Base-by-base conservation (phyloP, 768 basidiomycete genomes). In the Hygrophoropsis aurantiaca region DNA sequence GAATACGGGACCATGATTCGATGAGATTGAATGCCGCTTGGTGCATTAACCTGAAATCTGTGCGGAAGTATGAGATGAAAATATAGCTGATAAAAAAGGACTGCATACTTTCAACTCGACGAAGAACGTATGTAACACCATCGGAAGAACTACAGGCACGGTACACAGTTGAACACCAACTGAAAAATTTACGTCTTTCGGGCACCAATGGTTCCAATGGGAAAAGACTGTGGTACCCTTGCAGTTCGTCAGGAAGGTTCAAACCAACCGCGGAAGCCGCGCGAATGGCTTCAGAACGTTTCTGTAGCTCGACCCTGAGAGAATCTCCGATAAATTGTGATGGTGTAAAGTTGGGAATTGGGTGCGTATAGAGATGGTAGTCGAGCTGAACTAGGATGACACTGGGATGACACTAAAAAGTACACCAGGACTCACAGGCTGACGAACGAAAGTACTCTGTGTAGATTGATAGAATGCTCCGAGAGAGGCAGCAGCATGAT, bases 331-430 rank as follows among this genome's bases (percentile, higher is more conserved):
- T 77, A 69, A 95, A 97, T 60, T 94, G 92, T 24, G 77, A 73
- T 15, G 77, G 61, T 56, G 77, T 58, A 61, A 86, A 58, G 52
- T 79, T 68, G 36, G 87, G 73, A 58, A 87, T 72, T 56, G 79
- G 78, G 2, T 80, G 79, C 3, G 89, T 85, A 71, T 99, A 99
- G 24, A 97, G 77, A 55, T 97, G 92, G 60, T 99, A 93, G 60
- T 97, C 83, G 38, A 98, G 78, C 91, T 95, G 60, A 35, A 44
- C 13, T 16, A 21, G 21, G 42, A 39, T 19, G 41, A 33, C 6
- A 37, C 19, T 19, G 37, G 30, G 5, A 24, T 20, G 42, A 37
- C 33, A 41, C 38, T 30, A 19, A n/a, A 46, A 19, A 49, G 21
- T 11, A 44, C 27, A 34, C 40, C 19, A n/a, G n/a, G 21, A 49